Evolutionary conservation across 129 eudicot species (phyloP).

Genomic region (Glebionis coronaria): DNA sequence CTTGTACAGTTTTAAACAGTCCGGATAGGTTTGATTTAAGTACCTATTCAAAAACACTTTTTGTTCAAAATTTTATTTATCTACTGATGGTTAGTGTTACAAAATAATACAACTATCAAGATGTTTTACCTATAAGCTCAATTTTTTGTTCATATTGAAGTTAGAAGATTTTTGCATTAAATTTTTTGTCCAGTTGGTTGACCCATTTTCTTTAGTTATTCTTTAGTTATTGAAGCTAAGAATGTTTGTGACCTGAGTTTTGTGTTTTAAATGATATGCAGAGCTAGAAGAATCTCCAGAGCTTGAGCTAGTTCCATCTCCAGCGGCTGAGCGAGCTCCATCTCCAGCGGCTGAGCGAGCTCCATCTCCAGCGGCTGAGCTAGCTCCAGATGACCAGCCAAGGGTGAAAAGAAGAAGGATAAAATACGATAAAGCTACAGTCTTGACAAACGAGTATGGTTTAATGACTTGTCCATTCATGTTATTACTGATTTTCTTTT

Average conservation of each 20-base stretch:
- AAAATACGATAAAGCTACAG: constrained; percentile 50
- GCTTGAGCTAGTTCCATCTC: no score
- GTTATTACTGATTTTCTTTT: not conserved
- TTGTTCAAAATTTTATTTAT: not conserved
- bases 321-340: no score
- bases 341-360: constrained; percentile 20
- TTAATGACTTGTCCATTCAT: not conserved
- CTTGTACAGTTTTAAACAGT: not conserved
- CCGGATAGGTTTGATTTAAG: not conserved
- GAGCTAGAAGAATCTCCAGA: no score
- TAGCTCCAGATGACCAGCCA: constrained; percentile 24
- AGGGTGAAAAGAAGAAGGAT: constrained; percentile 54
- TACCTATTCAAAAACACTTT: not conserved
- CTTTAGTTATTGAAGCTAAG: not conserved
- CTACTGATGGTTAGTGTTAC: not conserved
- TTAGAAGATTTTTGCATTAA: not conserved
- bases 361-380: constrained; percentile 43
- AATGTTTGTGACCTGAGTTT: not conserved
- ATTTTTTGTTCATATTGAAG: not conserved
- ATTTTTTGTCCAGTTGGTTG: not conserved
- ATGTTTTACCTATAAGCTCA: not conserved
- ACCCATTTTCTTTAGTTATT: not conserved
- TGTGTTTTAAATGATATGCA: constrained; percentile 25
- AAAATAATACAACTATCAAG: not conserved
- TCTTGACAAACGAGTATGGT: constrained; percentile 57